Evolutionary conservation across 805 yeast genomes (phyloP).

Genomic region (Lipomyces orientalis): DNA sequence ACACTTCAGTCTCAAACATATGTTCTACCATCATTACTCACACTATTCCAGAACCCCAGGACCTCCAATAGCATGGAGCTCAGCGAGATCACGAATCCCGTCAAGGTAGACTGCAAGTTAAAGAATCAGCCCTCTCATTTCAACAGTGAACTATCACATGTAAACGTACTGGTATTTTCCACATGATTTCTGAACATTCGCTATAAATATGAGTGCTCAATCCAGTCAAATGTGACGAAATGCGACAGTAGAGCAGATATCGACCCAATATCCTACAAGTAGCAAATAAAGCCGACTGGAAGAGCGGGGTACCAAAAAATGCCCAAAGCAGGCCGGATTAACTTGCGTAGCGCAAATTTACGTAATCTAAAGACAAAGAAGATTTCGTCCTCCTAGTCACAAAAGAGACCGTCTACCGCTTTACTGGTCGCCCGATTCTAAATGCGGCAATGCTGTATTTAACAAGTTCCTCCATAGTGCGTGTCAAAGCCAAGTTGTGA

Average conservation of each 20-base stretch:
- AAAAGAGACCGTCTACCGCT: not conserved
- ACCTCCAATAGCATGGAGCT: constrained; percentile 15
- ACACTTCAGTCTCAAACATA: not conserved
- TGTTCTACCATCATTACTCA: not conserved
- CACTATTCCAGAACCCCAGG: constrained; percentile 21
- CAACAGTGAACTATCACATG: not conserved
- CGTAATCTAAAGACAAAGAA: not conserved
- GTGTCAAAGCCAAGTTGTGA: not conserved
- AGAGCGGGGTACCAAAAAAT: constrained; percentile 1
- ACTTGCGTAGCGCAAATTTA: not conserved
- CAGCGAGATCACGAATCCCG: constrained; percentile 11
- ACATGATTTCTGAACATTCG: not conserved
- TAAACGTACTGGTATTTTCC: not conserved
- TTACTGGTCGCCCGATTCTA: not conserved
- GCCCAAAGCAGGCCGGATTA: not conserved
- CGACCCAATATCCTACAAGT: not conserved
- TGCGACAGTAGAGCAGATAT: not conserved
- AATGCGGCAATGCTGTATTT: not conserved
- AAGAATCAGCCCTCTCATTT: not conserved
- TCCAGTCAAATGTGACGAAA: not conserved
- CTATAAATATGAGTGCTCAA: not conserved
- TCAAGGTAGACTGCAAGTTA: not conserved
- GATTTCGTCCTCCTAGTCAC: not conserved
- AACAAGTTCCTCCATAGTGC: not conserved
- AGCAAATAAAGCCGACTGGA: not conserved